These are phyloP conservation scores for Nitzschia sp. DNA, from an alignment of 108 stramenopile species.

Conservation along the genomic window DNA sequence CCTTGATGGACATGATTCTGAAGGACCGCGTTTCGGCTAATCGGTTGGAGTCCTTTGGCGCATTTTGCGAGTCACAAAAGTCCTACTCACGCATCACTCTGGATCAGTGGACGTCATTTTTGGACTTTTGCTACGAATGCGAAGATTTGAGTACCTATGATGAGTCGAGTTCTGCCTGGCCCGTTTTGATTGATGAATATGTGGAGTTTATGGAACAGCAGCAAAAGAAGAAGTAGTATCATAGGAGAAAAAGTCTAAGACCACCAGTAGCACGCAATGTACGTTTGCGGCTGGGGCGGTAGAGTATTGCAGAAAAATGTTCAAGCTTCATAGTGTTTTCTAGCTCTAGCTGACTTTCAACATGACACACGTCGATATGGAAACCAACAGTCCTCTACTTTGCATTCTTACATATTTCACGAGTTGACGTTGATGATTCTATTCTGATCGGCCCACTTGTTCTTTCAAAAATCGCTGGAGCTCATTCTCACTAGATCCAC, in stretches of 20 bases:
- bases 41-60: slow-evolving; percentile 73
- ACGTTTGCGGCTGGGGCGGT: no score
- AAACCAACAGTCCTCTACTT: no score
- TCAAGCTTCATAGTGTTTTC: no score
- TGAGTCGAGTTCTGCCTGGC: slow-evolving; percentile 81
- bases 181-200: slow-evolving; percentile 85
- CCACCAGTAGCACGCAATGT: no score
- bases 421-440: no score
- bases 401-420: no score
- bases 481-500: slow-evolving; percentile 26
- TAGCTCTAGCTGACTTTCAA: no score
- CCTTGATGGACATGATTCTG: slow-evolving; percentile 71
- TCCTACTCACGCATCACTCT: slow-evolving; percentile 73
- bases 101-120: slow-evolving; percentile 89
- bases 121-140: slow-evolving; percentile 82
- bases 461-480: slow-evolving; percentile 26
- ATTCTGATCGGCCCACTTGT: slow-evolving; percentile 1
- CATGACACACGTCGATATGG: no score
- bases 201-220: slow-evolving; percentile 76
- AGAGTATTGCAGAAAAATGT: no score
- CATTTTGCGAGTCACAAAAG: slow-evolving; percentile 49
- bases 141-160: slow-evolving; percentile 73
- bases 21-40: slow-evolving; percentile 39
- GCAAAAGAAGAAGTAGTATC: slow-evolving; percentile 35
- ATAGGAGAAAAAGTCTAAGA: no score